These are phyloP conservation scores for Leccinum sublutescens DNA, from an alignment of 768 basidiomycete species.

Conservation along the genomic window DNA sequence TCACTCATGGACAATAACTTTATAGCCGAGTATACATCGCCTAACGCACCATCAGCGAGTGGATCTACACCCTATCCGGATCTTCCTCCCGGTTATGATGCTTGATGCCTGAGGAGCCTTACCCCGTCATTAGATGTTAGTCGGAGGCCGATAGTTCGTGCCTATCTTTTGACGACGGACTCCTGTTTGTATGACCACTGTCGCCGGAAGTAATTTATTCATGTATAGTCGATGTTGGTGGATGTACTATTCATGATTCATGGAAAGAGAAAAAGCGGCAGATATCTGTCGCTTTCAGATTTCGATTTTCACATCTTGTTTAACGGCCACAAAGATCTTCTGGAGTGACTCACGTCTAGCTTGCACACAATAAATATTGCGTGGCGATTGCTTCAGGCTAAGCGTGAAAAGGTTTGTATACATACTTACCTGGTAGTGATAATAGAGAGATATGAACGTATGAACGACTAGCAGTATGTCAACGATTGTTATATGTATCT, in stretches of 20 bases:
- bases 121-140: not conserved
- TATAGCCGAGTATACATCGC: slow-evolving; percentile 31
- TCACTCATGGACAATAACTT: not conserved
- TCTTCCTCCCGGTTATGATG: slow-evolving; percentile 31
- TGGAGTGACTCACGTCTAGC: not conserved
- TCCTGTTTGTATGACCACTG: not conserved
- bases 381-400: not conserved
- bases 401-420: not conserved
- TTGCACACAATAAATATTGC: not conserved
- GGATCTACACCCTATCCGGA: slow-evolving; percentile 21
- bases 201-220: not conserved
- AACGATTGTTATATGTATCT: not conserved
- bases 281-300: not conserved
- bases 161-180: not conserved
- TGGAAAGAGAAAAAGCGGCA: not conserved
- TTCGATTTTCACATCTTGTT: not conserved
- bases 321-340: not conserved
- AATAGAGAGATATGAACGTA: not conserved
- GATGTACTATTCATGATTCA: not conserved
- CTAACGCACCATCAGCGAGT: slow-evolving; percentile 18
- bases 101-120: slow-evolving; percentile 12
- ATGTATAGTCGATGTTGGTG: not conserved
- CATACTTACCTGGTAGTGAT: not conserved
- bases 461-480: not conserved
- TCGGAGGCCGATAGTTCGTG: not conserved